These are phyloP conservation scores for Trametes cinnabarina DNA, from an alignment of 768 basidiomycete genomes.

Conservation along the genomic window DNA sequence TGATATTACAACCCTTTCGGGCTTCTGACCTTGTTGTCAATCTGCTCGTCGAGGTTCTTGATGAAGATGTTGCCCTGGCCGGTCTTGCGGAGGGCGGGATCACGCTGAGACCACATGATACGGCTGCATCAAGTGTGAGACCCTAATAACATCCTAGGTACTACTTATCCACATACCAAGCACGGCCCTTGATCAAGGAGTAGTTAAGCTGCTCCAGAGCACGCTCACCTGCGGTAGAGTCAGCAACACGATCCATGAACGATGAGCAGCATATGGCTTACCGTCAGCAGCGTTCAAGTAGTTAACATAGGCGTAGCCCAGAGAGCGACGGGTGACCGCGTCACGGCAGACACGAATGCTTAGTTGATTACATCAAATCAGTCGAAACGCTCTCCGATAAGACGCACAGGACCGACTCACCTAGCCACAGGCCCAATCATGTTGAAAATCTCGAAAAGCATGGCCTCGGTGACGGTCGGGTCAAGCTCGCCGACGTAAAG, in stretches of 20 bases:
- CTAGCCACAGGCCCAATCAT: conserved; percentile 99
- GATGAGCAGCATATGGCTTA: conserved; percentile 34
- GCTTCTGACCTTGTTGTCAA: conserved; percentile 86
- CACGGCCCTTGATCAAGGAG: conserved; percentile 95
- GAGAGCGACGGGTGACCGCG: conserved; percentile 98
- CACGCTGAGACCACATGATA: conserved; percentile 99
- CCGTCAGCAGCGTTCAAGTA: conserved; percentile 95
- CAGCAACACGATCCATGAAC: conserved; percentile 12
- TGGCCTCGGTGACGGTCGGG: conserved; percentile 96
- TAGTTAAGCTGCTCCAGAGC: conserved; percentile 99
- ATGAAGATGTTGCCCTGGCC: conserved; percentile 99
- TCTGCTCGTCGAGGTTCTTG: conserved; percentile 96
- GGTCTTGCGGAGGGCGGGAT: conserved; percentile 98
- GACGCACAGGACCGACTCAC: conserved; percentile 40
- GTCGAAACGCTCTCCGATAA: conserved; percentile 7
- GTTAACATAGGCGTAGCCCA: conserved; percentile 99
- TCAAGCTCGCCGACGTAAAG: conserved; percentile 99
- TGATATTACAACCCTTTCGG: background rate
- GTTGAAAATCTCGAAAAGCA: conserved; percentile 99
- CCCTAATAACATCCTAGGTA: background rate
- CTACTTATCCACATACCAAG: conserved; percentile 57
- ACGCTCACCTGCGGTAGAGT: conserved; percentile 69
- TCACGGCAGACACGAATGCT: conserved; percentile 99
- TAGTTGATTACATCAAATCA: background rate
- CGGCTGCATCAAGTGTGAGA: conserved; percentile 51